Evolutionary conservation across 2,329 filamentous ascomycete genomes (phyloP), one percentile per base, ranked within the genome.

Genomic region (Diaporthe nobilis): DNA sequence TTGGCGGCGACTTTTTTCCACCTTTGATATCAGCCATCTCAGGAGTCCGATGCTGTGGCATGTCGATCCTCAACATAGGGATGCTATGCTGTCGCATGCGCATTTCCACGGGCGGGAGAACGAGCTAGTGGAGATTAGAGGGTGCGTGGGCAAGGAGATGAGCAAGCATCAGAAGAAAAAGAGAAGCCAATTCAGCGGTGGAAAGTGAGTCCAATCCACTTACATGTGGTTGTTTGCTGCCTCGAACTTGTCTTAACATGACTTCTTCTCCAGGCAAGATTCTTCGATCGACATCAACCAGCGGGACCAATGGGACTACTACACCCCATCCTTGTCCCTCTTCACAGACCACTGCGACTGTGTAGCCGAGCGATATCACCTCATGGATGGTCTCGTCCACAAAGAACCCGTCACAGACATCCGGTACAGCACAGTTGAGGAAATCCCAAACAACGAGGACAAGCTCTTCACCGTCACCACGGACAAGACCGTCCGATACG

Each of bases 21-120:
- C 89, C 3, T 90, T 95, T 60, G 89, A 92, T 67, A 96, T 96
- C 63, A 87, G 89, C 1, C 91, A 95, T 79, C 85, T 97, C 53
- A 88, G 94, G 22, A 95, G 93, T 78, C 94, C 94, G 0, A 94
- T 96, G 92, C 94, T 96, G 80, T 96, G 95, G 85, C 94, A 97
- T 80, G 88, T 94, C 20, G 94, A 96, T 80, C 94, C 94, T 0
- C 87, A 90, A 1, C 94, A 96, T 82, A 87, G 94, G 2, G 94
- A 96, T 84, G 92, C 92, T 0, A 84, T 96, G 79, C 84, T 96
- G 31, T 92, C 91, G 1, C 94, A 92, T 83, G 89, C 93, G 0
- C 91, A 94, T 79, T 87, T 90, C 74, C 86, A 89, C 25, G 88
- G 88, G 0, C 85, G 91, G n/a, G 88, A 91, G 75, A 83, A 84